phyloP scores from a whole-genome alignment of 2,329 filamentous ascomycete genomes.

The Colletotrichum brevisporum region DNA sequence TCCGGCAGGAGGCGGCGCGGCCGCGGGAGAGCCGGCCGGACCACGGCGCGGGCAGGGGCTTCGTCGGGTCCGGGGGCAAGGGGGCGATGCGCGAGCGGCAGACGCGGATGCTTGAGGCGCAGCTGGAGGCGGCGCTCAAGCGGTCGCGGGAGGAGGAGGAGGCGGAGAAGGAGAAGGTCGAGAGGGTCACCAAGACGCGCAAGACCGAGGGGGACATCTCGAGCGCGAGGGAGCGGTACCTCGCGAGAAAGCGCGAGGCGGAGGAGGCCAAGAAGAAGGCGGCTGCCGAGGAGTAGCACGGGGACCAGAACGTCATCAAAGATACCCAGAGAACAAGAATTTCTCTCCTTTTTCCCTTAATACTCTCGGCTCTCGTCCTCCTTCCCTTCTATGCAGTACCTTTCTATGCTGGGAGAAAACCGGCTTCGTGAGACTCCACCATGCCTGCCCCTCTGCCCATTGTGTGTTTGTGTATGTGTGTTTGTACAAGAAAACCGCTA shows the following conservation, averaged over 20 bases:
- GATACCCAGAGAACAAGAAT: constrained; percentile 47
- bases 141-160: constrained; percentile 77
- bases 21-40: constrained; percentile 33
- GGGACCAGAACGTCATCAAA: constrained; percentile 2
- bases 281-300: constrained; percentile 44
- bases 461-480: background rate
- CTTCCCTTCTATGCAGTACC: background rate
- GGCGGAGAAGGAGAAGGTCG: constrained; percentile 72
- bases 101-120: constrained; percentile 83
- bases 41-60: constrained; percentile 46
- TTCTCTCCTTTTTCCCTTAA: constrained; percentile 8
- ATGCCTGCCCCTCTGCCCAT: background rate
- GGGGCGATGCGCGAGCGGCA: constrained; percentile 82
- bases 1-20: constrained; percentile 43
- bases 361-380: background rate
- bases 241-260: constrained; percentile 81
- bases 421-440: background rate
- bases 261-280: constrained; percentile 76
- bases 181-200: constrained; percentile 79
- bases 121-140: constrained; percentile 81
- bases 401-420: background rate
- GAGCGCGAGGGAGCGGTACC: constrained; percentile 83
- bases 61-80: constrained; percentile 66
- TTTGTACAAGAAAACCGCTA: constrained; percentile 13
- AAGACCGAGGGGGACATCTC: constrained; percentile 84